These are phyloP conservation scores for Cubamyces sp. DNA, from an alignment of 768 basidiomycete genomes.

Conservation along the genomic window DNA sequence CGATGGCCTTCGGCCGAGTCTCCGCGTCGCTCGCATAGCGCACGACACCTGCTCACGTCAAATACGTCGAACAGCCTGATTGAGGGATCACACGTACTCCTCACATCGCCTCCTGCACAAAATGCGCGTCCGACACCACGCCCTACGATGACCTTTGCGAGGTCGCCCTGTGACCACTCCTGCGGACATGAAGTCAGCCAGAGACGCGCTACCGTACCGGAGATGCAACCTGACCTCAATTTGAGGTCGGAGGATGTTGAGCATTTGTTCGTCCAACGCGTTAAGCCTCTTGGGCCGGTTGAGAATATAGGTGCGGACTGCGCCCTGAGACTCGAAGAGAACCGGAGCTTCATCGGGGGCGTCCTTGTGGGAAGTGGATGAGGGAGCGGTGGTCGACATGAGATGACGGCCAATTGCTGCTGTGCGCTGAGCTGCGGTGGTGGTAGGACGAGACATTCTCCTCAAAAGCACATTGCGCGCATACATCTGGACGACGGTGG, in stretches of 20 bases:
- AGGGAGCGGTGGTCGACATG: slow-evolving; percentile 22
- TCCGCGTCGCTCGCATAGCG: slow-evolving; percentile 49
- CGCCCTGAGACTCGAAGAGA: slow-evolving; percentile 67
- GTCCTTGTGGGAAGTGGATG: slow-evolving; percentile 9
- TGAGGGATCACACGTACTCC: slow-evolving; percentile 54
- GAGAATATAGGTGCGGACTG: slow-evolving; percentile 70
- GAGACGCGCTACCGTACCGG: background rate
- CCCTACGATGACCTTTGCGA: slow-evolving; percentile 74
- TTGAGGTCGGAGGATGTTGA: slow-evolving; percentile 67
- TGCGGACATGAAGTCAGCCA: slow-evolving; percentile 32
- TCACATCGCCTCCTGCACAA: slow-evolving; percentile 95
- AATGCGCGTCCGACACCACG: slow-evolving; percentile 77
- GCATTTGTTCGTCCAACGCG: slow-evolving; percentile 80
- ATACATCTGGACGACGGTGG: slow-evolving; percentile 27
- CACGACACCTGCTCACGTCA: slow-evolving; percentile 54
- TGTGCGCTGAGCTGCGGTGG: slow-evolving; percentile 30
- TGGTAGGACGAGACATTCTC: slow-evolving; percentile 31
- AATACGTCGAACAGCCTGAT: background rate
- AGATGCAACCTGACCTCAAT: slow-evolving; percentile 59
- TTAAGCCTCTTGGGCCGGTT: slow-evolving; percentile 85
- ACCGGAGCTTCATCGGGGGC: slow-evolving; percentile 47
- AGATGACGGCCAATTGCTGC: slow-evolving; percentile 34
- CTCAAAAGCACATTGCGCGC: slow-evolving; percentile 24
- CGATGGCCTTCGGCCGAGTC: slow-evolving; percentile 67
- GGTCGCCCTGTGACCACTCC: slow-evolving; percentile 77